These are phyloP conservation scores for Chaetoscypha palmicola DNA, from an alignment of 2,329 filamentous ascomycete species.

Conservation along the genomic window DNA sequence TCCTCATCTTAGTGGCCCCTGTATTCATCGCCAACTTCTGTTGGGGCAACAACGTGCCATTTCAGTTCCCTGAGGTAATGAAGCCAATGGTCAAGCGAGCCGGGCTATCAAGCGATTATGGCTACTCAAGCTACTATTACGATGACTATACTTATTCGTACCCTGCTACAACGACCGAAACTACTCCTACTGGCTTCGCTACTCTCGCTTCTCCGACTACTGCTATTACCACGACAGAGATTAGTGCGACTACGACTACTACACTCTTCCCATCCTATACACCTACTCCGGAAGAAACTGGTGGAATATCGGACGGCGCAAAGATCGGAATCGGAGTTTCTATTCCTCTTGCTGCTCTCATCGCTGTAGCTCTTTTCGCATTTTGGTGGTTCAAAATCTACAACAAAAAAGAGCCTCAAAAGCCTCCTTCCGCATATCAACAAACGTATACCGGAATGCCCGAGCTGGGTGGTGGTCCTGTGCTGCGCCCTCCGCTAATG, in stretches of 20 bases:
- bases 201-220: too few relatives aligned
- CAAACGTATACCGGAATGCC: not conserved
- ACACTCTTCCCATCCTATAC: not conserved
- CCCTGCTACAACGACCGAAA: not conserved
- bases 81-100: not conserved
- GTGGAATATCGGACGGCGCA: not conserved
- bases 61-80: constrained; percentile 1
- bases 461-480: not conserved
- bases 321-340: constrained; percentile 3
- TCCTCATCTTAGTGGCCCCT: not conserved
- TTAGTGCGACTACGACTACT: not conserved
- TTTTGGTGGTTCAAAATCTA: constrained; percentile 3
- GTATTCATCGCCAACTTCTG: not conserved
- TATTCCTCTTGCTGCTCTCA: constrained; percentile 1
- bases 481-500: not conserved
- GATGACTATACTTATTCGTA: too few relatives aligned
- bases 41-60: not conserved
- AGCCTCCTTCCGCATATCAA: not conserved
- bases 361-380: not conserved
- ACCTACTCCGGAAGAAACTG: not conserved
- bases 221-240: not conserved
- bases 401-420: not conserved
- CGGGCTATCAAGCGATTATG: not conserved
- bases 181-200: not conserved
- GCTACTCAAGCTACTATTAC: not conserved